Evolutionary conservation across 495 filamentous ascomycete species (phyloP), one percentile per base, ranked within the genome.

Genomic region (Venustampulla echinocandica): DNA sequence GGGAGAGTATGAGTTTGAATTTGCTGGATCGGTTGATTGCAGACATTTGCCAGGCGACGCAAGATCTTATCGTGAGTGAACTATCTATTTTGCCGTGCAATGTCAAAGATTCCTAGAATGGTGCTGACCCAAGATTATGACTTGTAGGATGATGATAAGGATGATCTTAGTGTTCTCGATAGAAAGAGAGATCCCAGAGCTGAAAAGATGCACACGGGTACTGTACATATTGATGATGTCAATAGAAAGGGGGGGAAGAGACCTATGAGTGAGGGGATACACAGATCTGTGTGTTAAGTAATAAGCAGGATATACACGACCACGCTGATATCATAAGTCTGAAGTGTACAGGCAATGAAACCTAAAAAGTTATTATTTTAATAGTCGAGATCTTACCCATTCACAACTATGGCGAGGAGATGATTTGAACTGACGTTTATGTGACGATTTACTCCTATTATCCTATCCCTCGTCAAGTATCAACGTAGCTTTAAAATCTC

Each of bases 1-100:
- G 84, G 14, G 81, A 85, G 66, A 75, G 65, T 53, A 81, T 87
- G 77, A 77, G 70, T 27, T 62, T 84, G 21, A 82, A 86, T 55
- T 60, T 87, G 24, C 61, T 87, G 1, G 82, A 87, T 53, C 65
- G 71, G 0, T 58, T 81, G 11, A 73, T 84, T 21, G 57, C 66
- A 2, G 77, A 81, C 58, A 64, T 79, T 21, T 66, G 73, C 40
- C 52, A 63, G 20, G 70, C 77, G 20, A 82, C 78, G 13, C 70
- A 80, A 64, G 72, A 58, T 25, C 46, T 83, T 50, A 79, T 73
- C 47, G 55, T 64, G 34, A 62, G 63, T 17, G n/a, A n/a, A n/a
- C 40, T 40, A 6, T 54, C 56, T 28, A 63, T 53, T 47, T 35
- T 54, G 23, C 54, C 49, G 21, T 34, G 14, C 7, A 57, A 49